phyloP scores from a whole-genome alignment of 805 yeast genomes.

The Komagataella pseudopastoris region DNA sequence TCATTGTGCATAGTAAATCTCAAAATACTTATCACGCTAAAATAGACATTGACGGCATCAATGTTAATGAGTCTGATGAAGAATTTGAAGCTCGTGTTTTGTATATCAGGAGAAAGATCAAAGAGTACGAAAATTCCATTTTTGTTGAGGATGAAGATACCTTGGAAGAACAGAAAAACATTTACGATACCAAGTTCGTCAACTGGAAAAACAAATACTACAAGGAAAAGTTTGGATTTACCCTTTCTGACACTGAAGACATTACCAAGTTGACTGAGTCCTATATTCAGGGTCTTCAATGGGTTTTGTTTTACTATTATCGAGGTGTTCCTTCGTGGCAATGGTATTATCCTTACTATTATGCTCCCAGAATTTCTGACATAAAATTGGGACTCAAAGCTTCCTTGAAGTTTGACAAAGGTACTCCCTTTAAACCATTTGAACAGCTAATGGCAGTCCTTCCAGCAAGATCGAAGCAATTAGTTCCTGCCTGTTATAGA shows the following conservation, averaged over 20 bases:
- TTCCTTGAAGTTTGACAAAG: conserved; percentile 47
- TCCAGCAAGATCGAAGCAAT: conserved; percentile 77
- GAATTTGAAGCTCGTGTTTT: conserved; percentile 41
- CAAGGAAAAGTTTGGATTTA: conserved; percentile 62
- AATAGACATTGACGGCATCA: conserved; percentile 63
- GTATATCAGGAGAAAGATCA: conserved; percentile 39
- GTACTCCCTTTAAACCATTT: conserved; percentile 80
- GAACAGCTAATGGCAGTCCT: conserved; percentile 96
- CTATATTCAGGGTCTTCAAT: conserved; percentile 89
- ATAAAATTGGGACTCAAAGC: conserved; percentile 58
- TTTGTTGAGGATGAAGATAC: conserved; percentile 46
- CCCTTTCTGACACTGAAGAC: conserved; percentile 43
- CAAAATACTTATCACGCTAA: conserved; percentile 42
- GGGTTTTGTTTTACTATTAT: conserved; percentile 90
- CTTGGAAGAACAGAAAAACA: conserved; percentile 36
- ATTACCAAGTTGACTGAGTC: conserved; percentile 57
- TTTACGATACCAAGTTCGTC: conserved; percentile 63
- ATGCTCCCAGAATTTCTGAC: conserved; percentile 91
- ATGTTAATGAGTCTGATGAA: conserved; percentile 53
- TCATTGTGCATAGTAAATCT: conserved; percentile 50
- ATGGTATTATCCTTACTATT: conserved; percentile 85
- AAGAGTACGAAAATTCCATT: conserved; percentile 52
- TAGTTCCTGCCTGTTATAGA: conserved; percentile 70
- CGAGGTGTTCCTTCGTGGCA: conserved; percentile 91
- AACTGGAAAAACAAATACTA: conserved; percentile 84